Evolutionary conservation across 2,329 filamentous ascomycete species (phyloP).

Genomic region (Pseudogymnoascus sp.): DNA sequence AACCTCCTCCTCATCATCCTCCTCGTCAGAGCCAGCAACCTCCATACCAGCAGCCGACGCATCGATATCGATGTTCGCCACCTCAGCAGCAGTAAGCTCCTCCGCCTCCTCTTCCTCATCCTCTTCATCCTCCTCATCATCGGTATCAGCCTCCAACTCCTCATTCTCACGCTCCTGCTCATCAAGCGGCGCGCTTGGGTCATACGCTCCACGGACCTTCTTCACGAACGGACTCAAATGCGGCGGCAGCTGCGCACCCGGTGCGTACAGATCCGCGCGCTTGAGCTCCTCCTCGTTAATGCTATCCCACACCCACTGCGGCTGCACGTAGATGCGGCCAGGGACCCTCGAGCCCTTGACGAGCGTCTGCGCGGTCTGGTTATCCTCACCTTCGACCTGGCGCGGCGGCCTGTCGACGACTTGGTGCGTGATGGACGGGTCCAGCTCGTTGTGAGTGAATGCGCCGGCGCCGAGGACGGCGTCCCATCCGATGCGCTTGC

Average conservation of each 20-base stretch:
- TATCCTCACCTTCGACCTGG: conserved; percentile 52
- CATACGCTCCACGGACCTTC: conserved; percentile 77
- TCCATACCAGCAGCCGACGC: conserved; percentile 28
- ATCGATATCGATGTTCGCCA: conserved; percentile 31
- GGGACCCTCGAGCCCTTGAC: conserved; percentile 66
- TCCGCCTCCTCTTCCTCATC: conserved; percentile 36
- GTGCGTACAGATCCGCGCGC: conserved; percentile 78
- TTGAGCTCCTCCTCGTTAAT: conserved; percentile 87
- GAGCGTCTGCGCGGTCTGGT: conserved; percentile 53
- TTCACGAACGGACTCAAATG: conserved; percentile 96
- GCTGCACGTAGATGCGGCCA: conserved; percentile 89
- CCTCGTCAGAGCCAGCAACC: conserved; percentile 28
- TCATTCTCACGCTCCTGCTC: conserved; percentile 86
- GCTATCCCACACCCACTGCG: conserved; percentile 98
- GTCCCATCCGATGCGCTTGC: conserved; percentile 94
- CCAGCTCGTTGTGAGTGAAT: conserved; percentile 81
- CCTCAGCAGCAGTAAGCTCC: conserved; percentile 28
- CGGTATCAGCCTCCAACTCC: conserved; percentile 61
- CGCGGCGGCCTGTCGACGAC: conserved; percentile 84
- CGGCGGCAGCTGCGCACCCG: conserved; percentile 81
- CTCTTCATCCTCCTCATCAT: conserved; percentile 36
- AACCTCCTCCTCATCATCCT: conserved; percentile 29
- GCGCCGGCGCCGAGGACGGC: conserved; percentile 81
- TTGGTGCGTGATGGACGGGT: conserved; percentile 89
- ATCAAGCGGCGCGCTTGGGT: conserved; percentile 76